Evolutionary conservation across 768 basidiomycete species (phyloP), one percentile per base, ranked within the genome.

Genomic region (Pisolithus albus): DNA sequence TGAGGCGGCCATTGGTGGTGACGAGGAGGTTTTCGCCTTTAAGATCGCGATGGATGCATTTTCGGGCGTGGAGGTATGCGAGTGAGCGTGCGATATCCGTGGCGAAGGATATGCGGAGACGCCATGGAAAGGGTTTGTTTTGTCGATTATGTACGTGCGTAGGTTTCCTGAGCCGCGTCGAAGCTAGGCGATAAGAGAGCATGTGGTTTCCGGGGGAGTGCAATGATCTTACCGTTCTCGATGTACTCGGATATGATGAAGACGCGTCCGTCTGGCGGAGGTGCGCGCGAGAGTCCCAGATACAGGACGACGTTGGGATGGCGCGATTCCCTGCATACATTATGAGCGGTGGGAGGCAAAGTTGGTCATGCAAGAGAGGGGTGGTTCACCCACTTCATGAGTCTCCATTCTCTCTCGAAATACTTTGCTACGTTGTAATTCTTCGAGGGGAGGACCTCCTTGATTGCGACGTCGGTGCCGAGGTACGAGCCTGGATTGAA

Each of bases 11-110:
- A 61, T 99, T 99, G 36, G 85, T 72, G 0, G 94, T 97, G 19
- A 97, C 84, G n/a, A 98, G 81, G 24, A 98, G 77, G 59, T 99
- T 99, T 72, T 98, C 95, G 36, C 93, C 94, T 68, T 99, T 99
- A 57, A 99, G 77, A 70, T 99, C 95, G 28, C 85, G 83, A 59
- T 88, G 86, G 55, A 88, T 88, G 67, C 86, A 87, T 65, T 90
- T 88, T 39, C 95, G 81, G 13, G 95, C 94, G 59, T 98, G 95
- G 11, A 97, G 86, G 67, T 97, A 99, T 5, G 95, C 92, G n/a
- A 99, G 79, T 0, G 95, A 93, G 15, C 95, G 84, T 6, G 92
- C 77, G 32, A 96, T 88, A 65, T 99, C 95, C 7, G 86, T 94
- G 32, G 95, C 92, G 69, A 99, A 99, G 11, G 90, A 93, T 38